These are phyloP conservation scores for Saposhnikovia divaricata DNA, from an alignment of 129 eudicot genomes.

Conservation along the genomic window DNA sequence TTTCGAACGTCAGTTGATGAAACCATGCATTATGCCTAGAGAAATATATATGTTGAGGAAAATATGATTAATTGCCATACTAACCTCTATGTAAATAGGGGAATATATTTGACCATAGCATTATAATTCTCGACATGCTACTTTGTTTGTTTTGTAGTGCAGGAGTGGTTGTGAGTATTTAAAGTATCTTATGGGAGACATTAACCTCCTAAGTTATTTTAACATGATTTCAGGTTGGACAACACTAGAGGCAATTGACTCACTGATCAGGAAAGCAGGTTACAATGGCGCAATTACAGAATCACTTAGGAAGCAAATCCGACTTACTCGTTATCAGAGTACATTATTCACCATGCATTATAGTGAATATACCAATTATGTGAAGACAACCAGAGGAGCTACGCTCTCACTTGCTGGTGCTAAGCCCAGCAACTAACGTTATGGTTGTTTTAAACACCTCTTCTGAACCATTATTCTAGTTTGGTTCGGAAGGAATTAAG, in stretches of 20 bases:
- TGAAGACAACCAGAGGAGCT: constrained; percentile 62
- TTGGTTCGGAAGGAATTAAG: constrained; percentile 1
- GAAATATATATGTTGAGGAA: neutral
- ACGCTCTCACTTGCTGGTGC: constrained; percentile 43
- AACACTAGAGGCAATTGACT: constrained; percentile 67
- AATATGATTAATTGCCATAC: neutral
- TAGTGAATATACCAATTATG: constrained; percentile 53
- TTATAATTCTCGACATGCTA: neutral
- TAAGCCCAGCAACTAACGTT: constrained; percentile 22
- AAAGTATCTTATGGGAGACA: neutral
- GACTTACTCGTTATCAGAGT: constrained; percentile 79
- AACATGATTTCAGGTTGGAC: constrained; percentile 59
- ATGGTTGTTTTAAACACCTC: neutral
- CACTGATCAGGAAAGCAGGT: constrained; percentile 69
- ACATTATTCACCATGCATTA: constrained; percentile 59
- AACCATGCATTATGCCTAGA: neutral
- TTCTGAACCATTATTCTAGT: constrained; percentile 7
- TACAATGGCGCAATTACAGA: constrained; percentile 66
- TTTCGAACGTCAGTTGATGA: neutral
- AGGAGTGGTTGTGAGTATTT: neutral
- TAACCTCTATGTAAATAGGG: neutral
- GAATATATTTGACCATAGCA: neutral
- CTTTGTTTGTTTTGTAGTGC: neutral
- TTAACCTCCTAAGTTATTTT: neutral
- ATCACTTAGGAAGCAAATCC: constrained; percentile 48